These are phyloP conservation scores for Penicillium parvum DNA, from an alignment of 495 filamentous ascomycete species.

Conservation along the genomic window DNA sequence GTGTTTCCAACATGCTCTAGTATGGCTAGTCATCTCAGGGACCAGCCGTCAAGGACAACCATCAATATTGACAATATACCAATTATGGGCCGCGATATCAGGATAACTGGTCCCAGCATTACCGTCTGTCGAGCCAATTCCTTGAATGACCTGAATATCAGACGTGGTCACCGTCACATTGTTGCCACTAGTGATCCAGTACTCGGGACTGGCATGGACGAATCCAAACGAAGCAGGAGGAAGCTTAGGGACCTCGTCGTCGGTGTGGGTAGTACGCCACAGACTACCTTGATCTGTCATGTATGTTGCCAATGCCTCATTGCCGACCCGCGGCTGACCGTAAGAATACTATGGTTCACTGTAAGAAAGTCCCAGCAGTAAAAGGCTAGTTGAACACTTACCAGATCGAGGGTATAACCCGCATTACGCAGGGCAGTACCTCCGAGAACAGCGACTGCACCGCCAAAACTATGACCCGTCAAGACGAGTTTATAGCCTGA, in stretches of 20 bases:
- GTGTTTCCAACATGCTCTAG: constrained; percentile 1
- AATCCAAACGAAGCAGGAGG: constrained; percentile 55
- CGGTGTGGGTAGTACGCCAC: constrained; percentile 62
- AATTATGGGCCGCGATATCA: constrained; percentile 18
- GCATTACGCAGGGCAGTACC: constrained; percentile 53
- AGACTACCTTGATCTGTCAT: constrained; percentile 47
- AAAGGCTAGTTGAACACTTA: constrained; percentile 15
- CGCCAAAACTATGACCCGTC: constrained; percentile 69
- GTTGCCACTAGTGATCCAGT: constrained; percentile 50
- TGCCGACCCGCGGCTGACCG: constrained; percentile 66
- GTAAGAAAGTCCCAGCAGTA: not conserved
- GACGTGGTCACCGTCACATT: constrained; percentile 33
- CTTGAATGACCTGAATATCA: constrained; percentile 37
- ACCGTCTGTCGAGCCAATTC: constrained; percentile 31
- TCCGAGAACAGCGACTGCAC: constrained; percentile 57
- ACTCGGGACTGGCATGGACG: constrained; percentile 64
- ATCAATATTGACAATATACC: constrained; percentile 23
- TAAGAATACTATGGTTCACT: constrained; percentile 51
- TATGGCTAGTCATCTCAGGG: too few relatives aligned
- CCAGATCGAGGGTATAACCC: constrained; percentile 35
- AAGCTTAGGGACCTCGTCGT: constrained; percentile 63
- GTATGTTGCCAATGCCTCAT: constrained; percentile 49
- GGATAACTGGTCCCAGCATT: constrained; percentile 31
- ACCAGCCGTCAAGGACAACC: too few relatives aligned
- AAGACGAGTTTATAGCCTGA: constrained; percentile 51